phyloP scores from a whole-genome alignment of 2,329 filamentous ascomycete genomes.

The Mariannaea elegans region DNA sequence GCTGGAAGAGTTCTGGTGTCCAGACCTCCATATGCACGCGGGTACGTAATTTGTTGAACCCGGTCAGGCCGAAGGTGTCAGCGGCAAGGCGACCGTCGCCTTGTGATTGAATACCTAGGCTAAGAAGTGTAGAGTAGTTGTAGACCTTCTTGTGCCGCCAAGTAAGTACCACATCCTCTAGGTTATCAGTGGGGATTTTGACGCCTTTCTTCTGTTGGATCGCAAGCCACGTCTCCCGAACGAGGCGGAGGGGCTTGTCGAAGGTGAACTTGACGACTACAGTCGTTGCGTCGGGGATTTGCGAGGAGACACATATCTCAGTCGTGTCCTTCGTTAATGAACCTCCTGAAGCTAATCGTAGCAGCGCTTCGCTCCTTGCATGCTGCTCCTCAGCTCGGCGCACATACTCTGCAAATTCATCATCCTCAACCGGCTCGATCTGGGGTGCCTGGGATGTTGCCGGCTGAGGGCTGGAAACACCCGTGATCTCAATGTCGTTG shows the following conservation, averaged over 20 bases:
- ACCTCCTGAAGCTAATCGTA: conserved; percentile 22
- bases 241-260: conserved; percentile 71
- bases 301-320: conserved; percentile 65
- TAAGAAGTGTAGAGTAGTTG: conserved; percentile 76
- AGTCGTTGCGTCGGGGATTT: conserved; percentile 66
- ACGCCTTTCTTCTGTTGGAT: conserved; percentile 60
- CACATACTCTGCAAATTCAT: conserved; percentile 58
- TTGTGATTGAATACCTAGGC: conserved; percentile 66
- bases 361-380: conserved; percentile 39
- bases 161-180: conserved; percentile 74
- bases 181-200: conserved; percentile 49
- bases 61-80: conserved; percentile 48
- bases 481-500: conserved; percentile 16
- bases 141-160: conserved; percentile 80
- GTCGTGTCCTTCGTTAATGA: conserved; percentile 36
- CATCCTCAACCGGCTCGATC: conserved; percentile 39
- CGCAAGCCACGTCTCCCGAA: conserved; percentile 75
- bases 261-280: conserved; percentile 67
- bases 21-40: conserved; percentile 79
- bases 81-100: conserved; percentile 53
- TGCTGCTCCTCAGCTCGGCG: conserved; percentile 49
- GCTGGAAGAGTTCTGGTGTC: conserved; percentile 69
- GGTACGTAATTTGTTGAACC: conserved; percentile 59
- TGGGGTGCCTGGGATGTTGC: background rate
- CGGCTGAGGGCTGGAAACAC: conserved; percentile 2